These are phyloP conservation scores for Bauhinia variegata DNA, from an alignment of 306 rosid species.

Conservation along the genomic window DNA sequence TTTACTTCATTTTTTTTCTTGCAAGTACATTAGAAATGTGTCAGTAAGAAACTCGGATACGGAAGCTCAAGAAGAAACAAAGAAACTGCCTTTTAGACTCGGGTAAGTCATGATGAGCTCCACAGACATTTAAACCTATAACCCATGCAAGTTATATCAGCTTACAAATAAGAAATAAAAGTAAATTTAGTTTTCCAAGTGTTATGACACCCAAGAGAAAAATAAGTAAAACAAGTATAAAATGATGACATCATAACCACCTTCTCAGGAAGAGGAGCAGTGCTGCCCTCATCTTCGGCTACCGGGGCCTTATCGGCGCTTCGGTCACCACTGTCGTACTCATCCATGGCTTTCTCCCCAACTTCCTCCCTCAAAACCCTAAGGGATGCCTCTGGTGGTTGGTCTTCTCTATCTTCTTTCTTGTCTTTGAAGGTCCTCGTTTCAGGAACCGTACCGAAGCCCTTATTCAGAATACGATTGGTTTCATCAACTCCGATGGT, in stretches of 20 bases:
- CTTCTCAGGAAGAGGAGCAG: constrained; percentile 89
- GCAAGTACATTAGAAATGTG: neutral
- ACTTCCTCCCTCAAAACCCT: constrained; percentile 41
- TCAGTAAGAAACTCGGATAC: neutral
- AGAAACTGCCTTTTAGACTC: neutral
- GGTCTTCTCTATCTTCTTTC: constrained; percentile 9
- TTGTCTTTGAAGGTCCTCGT: constrained; percentile 39
- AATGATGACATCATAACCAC: constrained; percentile 36
- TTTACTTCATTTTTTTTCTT: neutral
- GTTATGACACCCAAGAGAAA: constrained; percentile 13
- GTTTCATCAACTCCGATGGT: constrained; percentile 44
- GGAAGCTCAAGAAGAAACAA: neutral
- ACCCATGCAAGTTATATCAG: constrained; percentile 8
- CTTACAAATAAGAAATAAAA: neutral
- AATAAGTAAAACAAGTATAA: neutral
- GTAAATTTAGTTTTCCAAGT: neutral
- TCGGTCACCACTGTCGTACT: constrained; percentile 72
- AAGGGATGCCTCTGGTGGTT: constrained; percentile 12
- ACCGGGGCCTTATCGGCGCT: constrained; percentile 69
- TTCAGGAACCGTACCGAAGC: constrained; percentile 8
- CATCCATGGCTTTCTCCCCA: constrained; percentile 67
- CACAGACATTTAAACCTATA: neutral
- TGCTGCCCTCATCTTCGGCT: constrained; percentile 71
- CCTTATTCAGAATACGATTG: constrained; percentile 19
- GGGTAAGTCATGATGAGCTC: too few species aligned